A percentile compares a stretch with the other conserved stretches of the same genome.
Evolutionary conservation across 2,329 filamentous ascomycete species (phyloP).

Genomic region (Colletotrichum sp.): DNA sequence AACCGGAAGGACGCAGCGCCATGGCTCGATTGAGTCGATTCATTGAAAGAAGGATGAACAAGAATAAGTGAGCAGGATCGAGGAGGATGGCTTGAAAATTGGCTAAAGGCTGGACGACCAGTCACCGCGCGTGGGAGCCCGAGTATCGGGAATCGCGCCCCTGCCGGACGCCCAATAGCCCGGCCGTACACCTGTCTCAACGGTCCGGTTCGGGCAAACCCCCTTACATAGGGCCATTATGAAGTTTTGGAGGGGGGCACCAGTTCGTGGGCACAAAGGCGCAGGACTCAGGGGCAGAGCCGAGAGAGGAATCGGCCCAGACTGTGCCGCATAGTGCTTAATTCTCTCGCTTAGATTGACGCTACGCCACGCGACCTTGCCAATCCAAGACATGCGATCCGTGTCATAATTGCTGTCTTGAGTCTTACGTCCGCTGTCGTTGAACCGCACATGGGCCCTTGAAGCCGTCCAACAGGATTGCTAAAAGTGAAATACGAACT

Average conservation of each 20-base stretch:
- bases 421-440: not conserved
- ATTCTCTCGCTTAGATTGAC: not conserved
- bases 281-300: not conserved
- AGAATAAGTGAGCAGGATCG: not conserved
- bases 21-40: not conserved
- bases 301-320: not conserved
- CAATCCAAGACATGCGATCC: not conserved
- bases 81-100: not conserved
- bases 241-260: not conserved
- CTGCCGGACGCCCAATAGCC: not conserved
- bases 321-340: constrained; percentile 1
- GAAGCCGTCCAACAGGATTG: not conserved
- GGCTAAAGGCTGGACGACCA: not conserved
- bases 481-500: not conserved
- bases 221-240: not conserved
- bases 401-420: not conserved
- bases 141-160: constrained; percentile 3
- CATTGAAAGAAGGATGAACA: not conserved
- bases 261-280: not conserved
- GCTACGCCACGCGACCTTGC: not conserved
- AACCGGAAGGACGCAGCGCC: not conserved
- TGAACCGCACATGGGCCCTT: not conserved
- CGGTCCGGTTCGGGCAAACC: not conserved
- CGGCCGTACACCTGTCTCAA: not conserved
- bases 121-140: not conserved